A percentile compares a stretch with the other conserved stretches of the same genome.
Conservation (phyloP, 805 yeast genomes). For the Cyberlindnera mississippiensis region DNA sequence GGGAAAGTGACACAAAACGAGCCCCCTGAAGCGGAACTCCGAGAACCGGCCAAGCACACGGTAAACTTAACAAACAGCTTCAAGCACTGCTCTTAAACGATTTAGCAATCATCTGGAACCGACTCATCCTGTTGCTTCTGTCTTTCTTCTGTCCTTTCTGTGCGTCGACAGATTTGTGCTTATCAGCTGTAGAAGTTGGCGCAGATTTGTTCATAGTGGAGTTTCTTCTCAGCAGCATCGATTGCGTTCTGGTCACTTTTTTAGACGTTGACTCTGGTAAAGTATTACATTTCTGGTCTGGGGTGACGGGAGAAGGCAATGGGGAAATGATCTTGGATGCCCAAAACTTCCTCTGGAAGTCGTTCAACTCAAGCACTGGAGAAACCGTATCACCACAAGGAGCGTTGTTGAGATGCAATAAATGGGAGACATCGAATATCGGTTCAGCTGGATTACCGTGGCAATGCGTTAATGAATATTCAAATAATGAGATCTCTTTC, state of each 20-base stretch:
- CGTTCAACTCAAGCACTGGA: constrained; percentile 36
- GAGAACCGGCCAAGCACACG: not conserved
- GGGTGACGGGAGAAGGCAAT: not conserved
- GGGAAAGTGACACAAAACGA: constrained; percentile 7
- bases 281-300: not conserved
- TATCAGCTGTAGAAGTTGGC: not conserved
- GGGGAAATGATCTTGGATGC: constrained; percentile 33
- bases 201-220: not conserved
- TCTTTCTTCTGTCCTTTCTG: not conserved
- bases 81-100: constrained; percentile 7
- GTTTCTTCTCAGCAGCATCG: constrained; percentile 6
- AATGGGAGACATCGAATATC: constrained; percentile 50
- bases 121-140: constrained; percentile 11
- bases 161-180: not conserved
- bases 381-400: constrained; percentile 36
- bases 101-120: constrained; percentile 9
- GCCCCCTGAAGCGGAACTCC: not conserved
- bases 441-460: constrained; percentile 27
- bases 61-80: not conserved
- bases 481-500: constrained; percentile 34
- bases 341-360: constrained; percentile 55
- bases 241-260: constrained; percentile 1
- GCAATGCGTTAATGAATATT: constrained; percentile 51
- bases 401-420: constrained; percentile 54
- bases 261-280: not conserved